Evolutionary conservation across 768 basidiomycete species (phyloP), one percentile per base, ranked within the genome.

Genomic region (Hemileccinum rubropunctum): DNA sequence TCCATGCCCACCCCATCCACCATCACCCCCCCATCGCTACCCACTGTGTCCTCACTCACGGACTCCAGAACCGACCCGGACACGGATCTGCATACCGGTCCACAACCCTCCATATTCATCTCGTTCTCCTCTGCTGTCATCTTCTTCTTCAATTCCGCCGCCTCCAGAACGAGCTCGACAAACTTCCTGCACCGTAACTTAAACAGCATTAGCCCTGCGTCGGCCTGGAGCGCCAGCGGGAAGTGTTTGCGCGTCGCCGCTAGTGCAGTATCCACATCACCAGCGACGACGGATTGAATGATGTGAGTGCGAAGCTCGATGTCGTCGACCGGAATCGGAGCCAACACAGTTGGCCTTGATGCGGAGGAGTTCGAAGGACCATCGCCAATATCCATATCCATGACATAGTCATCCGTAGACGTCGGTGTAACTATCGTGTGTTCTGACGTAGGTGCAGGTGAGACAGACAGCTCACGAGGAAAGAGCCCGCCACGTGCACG

Each of bases 111-210:
- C 58, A 55, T 58, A 50, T 58, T 70, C 53, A 61, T 59, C 36
- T 64, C 70, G 27, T 57, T 57, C 47, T 72, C 73, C 28, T 72
- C 72, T 23, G 64, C 67, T 51, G 75, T 75, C 71, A 83, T 77
- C 57, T 71, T 76, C 69, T 86, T 84, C 72, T 82, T 80, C 52
- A 86, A 70, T 53, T 84, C 86, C 6, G 81, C 77, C 10, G 88
- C 82, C 56, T 83, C 80, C 57, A 91, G 61, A 13, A 90, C 79
- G 26, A 91, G 77, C 66, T 94, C 91, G 39, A 94, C 83, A 59
- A 94, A 91, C 67, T 86, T 89, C 58, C 90, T 78, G 69, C 90
- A 91, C 21, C 85, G 80, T 58, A 95, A 68, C 65, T 88, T 89
- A 74, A 93, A 88, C n/a, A 79, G 68, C 70, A 93, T 77, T 14